Evolutionary conservation across 495 filamentous ascomycete genomes (phyloP), one percentile per base, ranked within the genome.

Genomic region (Daldinia grandis): DNA sequence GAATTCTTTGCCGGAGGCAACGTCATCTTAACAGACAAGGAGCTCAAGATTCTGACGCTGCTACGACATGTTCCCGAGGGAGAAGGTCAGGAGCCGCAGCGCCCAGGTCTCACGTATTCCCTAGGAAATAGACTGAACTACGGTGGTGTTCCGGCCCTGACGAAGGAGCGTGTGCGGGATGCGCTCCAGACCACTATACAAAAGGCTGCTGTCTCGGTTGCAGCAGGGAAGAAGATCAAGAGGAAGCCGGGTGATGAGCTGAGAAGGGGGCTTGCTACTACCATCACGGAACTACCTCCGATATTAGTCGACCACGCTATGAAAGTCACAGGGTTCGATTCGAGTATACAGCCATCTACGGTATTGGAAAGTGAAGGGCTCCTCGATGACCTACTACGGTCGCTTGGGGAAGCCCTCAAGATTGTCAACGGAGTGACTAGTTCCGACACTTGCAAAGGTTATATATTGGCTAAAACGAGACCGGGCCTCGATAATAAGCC

Each of bases 1-100:
- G 95, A 99, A 79, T 99, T 99, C 81, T 99, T 95, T 79, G 95
- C 95, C 4, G 88, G 83, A 65, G 95, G 95, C 35, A 99, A 99
- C 78, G 90, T 99, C 61, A 91, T 99, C 57, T 83, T 99, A 56
- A 96, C 94, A 3, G 93, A 98, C 75, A 83, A 85, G 40, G 90
- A 95, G 14, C 81, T 92, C 60, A 91, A 87, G 53, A 91, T 97
- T 64, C 75, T 98, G 12, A 87, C 91, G 3, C 80, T 98, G 40
- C 82, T 96, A 73, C 89, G 95, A n/a, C 87, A 89, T 66, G 95
- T 99, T 4, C 75, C 86, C 21, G 88, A 87, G 14, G 83, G 86
- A 3, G 92, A 93, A 68, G 92, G 90, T 1, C 86, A 89, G 71
- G 91, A 93, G 54, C 89, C 91, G 33, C 90, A 93, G 78, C 84